Conservation (phyloP, 129 eudicot species). For the Saussurea involucrata region DNA sequence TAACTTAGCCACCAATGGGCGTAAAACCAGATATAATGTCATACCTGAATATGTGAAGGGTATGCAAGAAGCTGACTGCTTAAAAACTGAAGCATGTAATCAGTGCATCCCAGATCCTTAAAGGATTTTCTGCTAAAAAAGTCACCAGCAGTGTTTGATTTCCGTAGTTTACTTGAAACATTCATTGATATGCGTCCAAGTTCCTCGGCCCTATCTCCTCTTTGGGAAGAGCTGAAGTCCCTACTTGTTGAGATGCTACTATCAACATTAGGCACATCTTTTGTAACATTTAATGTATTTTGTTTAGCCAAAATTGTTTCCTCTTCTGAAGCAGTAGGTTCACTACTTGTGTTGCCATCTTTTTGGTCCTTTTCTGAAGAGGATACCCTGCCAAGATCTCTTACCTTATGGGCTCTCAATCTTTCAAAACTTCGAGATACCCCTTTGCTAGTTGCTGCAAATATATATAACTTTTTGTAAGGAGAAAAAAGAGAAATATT, state of each 20-base stretch:
- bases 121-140: slow-evolving; percentile 87
- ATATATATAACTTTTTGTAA: not conserved
- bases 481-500: not conserved
- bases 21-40: not conserved
- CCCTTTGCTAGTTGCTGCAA: slow-evolving; percentile 32
- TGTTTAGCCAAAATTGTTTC: slow-evolving; percentile 18
- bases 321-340: slow-evolving; percentile 24
- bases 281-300: slow-evolving; percentile 8
- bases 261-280: slow-evolving; percentile 9
- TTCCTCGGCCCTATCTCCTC: not conserved
- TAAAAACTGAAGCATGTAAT: slow-evolving; percentile 58
- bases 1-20: not conserved
- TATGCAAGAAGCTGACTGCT: slow-evolving; percentile 48
- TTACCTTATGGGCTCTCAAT: slow-evolving; percentile 67
- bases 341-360: slow-evolving; percentile 7
- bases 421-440: slow-evolving; percentile 56
- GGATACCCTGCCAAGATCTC: slow-evolving; percentile 45
- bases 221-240: not conserved
- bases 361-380: slow-evolving; percentile 34
- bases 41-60: slow-evolving; percentile 94
- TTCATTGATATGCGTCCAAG: slow-evolving; percentile 12
- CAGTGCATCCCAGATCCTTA: slow-evolving; percentile 66
- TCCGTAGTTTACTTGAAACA: slow-evolving; percentile 37
- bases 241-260: slow-evolving; percentile 5
- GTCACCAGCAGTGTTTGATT: slow-evolving; percentile 39